These are phyloP conservation scores for Monilinia aucupariae DNA, from an alignment of 2,329 filamentous ascomycete genomes.

Conservation along the genomic window DNA sequence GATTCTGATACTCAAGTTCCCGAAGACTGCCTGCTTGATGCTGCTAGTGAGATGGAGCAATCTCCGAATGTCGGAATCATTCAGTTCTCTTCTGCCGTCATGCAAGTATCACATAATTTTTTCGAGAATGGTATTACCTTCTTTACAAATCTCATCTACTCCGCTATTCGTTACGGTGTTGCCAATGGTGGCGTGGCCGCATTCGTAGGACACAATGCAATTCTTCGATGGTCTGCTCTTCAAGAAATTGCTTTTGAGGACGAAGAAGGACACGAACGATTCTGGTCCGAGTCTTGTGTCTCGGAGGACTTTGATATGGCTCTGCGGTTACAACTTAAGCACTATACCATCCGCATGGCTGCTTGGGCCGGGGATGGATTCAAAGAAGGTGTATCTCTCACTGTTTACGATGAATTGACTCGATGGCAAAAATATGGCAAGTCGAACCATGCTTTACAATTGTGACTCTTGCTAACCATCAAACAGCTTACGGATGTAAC, in stretches of 20 bases:
- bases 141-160: constrained; percentile 74
- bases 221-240: constrained; percentile 62
- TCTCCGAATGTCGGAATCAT: constrained; percentile 67
- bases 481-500: constrained; percentile 57
- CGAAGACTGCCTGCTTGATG: constrained; percentile 60
- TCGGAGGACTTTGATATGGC: constrained; percentile 76
- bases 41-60: constrained; percentile 67
- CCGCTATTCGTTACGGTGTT: constrained; percentile 64
- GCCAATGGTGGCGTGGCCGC: constrained; percentile 62
- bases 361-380: constrained; percentile 65
- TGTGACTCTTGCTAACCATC: not conserved
- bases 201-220: constrained; percentile 73
- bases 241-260: constrained; percentile 51
- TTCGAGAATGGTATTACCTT: constrained; percentile 72
- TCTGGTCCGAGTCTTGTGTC: constrained; percentile 70
- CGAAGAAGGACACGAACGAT: constrained; percentile 51
- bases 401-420: constrained; percentile 65
- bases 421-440: constrained; percentile 63
- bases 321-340: constrained; percentile 63
- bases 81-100: constrained; percentile 68
- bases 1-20: constrained; percentile 67
- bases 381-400: constrained; percentile 67
- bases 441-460: not conserved
- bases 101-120: constrained; percentile 67
- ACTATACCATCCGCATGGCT: constrained; percentile 63